Percentiles rank a stretch among this genome's conserved stretches.
phyloP scores from a whole-genome alignment of 192 early-diverging fungal species.

The Paraglomus brasilianum region DNA sequence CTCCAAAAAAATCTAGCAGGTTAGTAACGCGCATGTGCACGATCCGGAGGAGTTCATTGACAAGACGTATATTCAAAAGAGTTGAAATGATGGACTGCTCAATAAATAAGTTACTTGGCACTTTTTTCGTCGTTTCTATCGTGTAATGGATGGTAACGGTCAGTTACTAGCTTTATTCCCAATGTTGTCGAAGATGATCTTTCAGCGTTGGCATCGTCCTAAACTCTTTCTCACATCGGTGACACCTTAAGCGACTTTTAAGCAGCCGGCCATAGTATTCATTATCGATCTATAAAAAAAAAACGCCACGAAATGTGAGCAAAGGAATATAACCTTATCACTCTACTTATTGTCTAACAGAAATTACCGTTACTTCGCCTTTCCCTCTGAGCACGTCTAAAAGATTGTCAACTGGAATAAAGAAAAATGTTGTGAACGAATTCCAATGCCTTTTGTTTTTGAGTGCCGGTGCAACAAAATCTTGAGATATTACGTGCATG shows the following conservation, averaged over 20 bases:
- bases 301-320: no score
- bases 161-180: no score
- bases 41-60: no score
- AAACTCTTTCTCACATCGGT: conserved; percentile 42
- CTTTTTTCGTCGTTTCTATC: no score
- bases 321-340: no score
- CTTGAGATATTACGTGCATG: conserved; percentile 63
- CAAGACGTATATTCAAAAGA: no score
- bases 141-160: no score
- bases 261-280: conserved; percentile 37
- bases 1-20: no score
- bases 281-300: conserved; percentile 34
- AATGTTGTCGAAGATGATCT: conserved; percentile 41
- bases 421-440: conserved; percentile 63
- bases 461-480: conserved; percentile 50
- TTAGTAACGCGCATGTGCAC: no score
- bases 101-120: no score
- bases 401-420: conserved; percentile 44
- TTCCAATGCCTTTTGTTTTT: conserved; percentile 66
- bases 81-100: no score
- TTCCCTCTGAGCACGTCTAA: conserved; percentile 35
- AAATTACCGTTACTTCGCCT: conserved; percentile 40
- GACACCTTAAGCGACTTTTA: conserved; percentile 49
- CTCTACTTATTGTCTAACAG: no score
- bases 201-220: conserved; percentile 51